Conservation (phyloP, 768 basidiomycete genomes). For the Pluteus cervinus region DNA sequence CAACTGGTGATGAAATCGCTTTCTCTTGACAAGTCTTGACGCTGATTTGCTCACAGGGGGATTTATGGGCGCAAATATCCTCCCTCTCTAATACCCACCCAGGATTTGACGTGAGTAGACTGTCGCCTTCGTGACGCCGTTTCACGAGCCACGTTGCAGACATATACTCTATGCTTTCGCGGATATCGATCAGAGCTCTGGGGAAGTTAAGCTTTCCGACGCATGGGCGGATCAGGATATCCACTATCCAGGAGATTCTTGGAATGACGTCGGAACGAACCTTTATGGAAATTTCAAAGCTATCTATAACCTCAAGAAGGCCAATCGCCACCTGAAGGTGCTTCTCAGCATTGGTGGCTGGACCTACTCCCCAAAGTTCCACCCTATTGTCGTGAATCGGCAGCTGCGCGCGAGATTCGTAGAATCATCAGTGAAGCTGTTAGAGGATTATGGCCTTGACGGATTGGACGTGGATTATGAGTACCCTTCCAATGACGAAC, state of each 20-base stretch:
- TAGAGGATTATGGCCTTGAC: slow-evolving; percentile 91
- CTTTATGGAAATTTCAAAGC: slow-evolving; percentile 96
- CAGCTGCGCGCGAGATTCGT: slow-evolving; percentile 70
- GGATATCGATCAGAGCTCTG: slow-evolving; percentile 75
- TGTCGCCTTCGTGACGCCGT: slow-evolving; percentile 7
- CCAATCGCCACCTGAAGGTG: slow-evolving; percentile 72
- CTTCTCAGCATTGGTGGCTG: slow-evolving; percentile 93
- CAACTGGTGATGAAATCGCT: slow-evolving; percentile 49
- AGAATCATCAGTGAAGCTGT: slow-evolving; percentile 64
- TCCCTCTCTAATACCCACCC: slow-evolving; percentile 74
- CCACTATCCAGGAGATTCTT: slow-evolving; percentile 91
- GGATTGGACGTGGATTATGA: slow-evolving; percentile 93
- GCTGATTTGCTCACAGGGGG: slow-evolving; percentile 48
- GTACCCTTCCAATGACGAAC: slow-evolving; percentile 72
- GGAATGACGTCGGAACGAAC: slow-evolving; percentile 88
- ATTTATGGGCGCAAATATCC: slow-evolving; percentile 94
- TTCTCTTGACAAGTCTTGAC: slow-evolving; percentile 3
- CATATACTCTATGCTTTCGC: slow-evolving; percentile 94
- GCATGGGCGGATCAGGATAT: slow-evolving; percentile 96
- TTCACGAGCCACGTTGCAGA: slow-evolving; percentile 25
- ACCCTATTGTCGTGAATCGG: slow-evolving; percentile 69
- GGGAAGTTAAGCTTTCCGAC: slow-evolving; percentile 87
- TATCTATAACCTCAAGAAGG: slow-evolving; percentile 85
- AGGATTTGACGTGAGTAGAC: slow-evolving; percentile 75
- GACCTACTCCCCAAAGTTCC: slow-evolving; percentile 87